Percentiles rank a stretch among this genome's conserved stretches.
These are phyloP conservation scores for Trichoderma gamsii DNA, from an alignment of 495 filamentous ascomycete genomes.

Conservation along the genomic window DNA sequence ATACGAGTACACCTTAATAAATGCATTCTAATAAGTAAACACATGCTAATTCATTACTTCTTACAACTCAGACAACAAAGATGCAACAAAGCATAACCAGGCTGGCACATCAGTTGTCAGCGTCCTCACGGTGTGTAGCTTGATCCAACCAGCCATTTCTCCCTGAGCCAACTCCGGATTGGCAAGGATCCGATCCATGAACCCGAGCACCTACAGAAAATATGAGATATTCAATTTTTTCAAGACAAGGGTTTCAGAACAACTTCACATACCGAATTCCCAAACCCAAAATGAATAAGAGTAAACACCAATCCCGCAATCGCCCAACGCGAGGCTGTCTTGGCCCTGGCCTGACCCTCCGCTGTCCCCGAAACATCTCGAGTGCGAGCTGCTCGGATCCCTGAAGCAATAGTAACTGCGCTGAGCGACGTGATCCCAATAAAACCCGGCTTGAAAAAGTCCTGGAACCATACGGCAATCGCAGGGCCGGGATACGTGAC, in stretches of 20 bases:
- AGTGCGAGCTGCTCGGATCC: background rate
- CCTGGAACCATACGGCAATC: background rate
- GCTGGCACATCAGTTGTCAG: conserved; percentile 13
- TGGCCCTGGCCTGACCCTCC: background rate
- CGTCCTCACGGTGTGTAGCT: conserved; percentile 5
- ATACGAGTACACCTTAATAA: too few species aligned
- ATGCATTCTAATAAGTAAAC: too few species aligned
- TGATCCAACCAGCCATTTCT: conserved; percentile 2
- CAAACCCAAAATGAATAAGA: background rate
- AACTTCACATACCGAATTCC: background rate
- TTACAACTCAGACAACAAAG: background rate
- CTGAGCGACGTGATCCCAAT: conserved; percentile 5
- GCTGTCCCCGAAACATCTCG: background rate
- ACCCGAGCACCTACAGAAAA: background rate
- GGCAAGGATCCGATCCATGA: background rate
- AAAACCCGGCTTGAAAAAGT: conserved; percentile 9
- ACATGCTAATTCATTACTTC: too few species aligned
- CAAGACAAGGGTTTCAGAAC: background rate
- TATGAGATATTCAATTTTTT: background rate
- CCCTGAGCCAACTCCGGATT: background rate
- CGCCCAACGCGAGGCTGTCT: background rate
- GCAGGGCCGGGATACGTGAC: background rate
- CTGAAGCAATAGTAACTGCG: background rate
- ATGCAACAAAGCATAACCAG: background rate
- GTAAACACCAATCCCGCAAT: background rate